Percentiles rank a stretch among this genome's conserved stretches.
Evolutionary conservation across 2,329 filamentous ascomycete genomes (phyloP).

Genomic region (Botrytis porri): DNA sequence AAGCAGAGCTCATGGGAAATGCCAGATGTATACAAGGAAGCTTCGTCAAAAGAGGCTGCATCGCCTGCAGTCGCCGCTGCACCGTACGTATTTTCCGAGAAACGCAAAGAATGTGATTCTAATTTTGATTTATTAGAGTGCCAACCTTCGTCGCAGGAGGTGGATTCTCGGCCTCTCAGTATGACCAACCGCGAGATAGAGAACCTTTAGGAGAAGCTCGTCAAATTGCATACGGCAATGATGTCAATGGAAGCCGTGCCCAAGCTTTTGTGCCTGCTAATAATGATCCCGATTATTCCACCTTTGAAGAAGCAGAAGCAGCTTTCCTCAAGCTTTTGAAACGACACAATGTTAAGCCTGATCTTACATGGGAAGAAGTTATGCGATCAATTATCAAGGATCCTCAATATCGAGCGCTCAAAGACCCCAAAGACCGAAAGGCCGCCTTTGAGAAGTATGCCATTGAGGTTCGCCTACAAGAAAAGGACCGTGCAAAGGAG

Average conservation of each 20-base stretch:
- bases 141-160: constrained; percentile 46
- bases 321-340: constrained; percentile 90
- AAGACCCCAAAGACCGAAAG: constrained; percentile 87
- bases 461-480: constrained; percentile 82
- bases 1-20: constrained; percentile 95
- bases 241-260: constrained; percentile 47
- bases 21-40: constrained; percentile 76
- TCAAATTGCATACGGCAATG: constrained; percentile 56
- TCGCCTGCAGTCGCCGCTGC: constrained; percentile 43
- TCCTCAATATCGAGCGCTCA: constrained; percentile 87
- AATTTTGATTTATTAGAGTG: constrained; percentile 24
- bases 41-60: constrained; percentile 57
- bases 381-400: constrained; percentile 85
- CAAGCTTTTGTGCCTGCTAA: constrained; percentile 60
- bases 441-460: constrained; percentile 94
- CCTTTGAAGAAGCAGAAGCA: constrained; percentile 82
- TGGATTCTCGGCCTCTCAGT: constrained; percentile 38
- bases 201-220: constrained; percentile 52
- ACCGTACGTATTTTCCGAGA: constrained; percentile 42
- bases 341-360: constrained; percentile 78
- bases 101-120: constrained; percentile 12
- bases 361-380: constrained; percentile 91
- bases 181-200: constrained; percentile 39
- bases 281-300: constrained; percentile 75
- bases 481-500: constrained; percentile 93